Base-by-base conservation (phyloP, 208 protist genomes). In the Acanthamoeba comandoni region DNA sequence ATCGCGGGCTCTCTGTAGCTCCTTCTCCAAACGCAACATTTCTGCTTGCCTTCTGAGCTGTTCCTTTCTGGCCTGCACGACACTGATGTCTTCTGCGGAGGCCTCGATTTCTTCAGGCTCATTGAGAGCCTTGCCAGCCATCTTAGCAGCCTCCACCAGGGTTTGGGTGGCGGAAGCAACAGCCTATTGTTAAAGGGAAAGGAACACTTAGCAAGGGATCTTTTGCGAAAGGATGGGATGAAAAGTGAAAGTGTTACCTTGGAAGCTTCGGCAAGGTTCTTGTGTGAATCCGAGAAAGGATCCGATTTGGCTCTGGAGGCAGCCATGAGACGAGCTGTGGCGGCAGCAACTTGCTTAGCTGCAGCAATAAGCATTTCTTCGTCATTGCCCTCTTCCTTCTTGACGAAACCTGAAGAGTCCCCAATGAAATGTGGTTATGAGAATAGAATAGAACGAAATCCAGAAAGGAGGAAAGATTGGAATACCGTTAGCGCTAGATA, bases 291-390 rank as follows among this genome's bases (percentile, higher is more conserved):
- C 12, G 86, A 91, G 86, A 91, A 91, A 3, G 73, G 67, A 31
- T 91, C 86, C 19, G 73, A 82, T 70, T 91, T 91, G 67, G 55
- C 86, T 22, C 55, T 29, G 35, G 86, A 91, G 67, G 86, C 86
- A 43, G 86, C 67, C 31, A 91, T 69, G 3, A 91, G 49, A 26
- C 69, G 86, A n/a, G 86, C 86, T 43, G 86, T 91, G 15, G 86
- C 62, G 57, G 86, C 67, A 26, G 67, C 73, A 0, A 91, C 86
- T 11, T 69, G 55, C 67, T 86, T 80, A 70, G 86, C 51, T 8
- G 86, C 9, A 48, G 86, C 86, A 51, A 91, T 86, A 22, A 91
- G 67, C 53, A 91, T 85, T 49, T 91, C 85, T 53, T 85, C 85
- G 39, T 86, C 86, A 48, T n/a, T 13, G 67, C 58, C 86, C 29